phyloP scores from a whole-genome alignment of 78 protist species.

The Dictyostelium capitatum region DNA sequence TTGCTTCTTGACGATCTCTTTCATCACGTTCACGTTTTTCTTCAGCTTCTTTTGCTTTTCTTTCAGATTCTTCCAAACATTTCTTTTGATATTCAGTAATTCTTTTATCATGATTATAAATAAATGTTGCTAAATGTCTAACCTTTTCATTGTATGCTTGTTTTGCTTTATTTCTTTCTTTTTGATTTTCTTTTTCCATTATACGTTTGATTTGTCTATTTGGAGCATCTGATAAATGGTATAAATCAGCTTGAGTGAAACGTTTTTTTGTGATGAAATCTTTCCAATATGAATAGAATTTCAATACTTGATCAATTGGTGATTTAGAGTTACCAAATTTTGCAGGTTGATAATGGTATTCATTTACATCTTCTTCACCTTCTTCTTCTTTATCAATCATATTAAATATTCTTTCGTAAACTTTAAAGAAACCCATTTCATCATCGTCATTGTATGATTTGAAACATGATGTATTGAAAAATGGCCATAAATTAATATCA shows the following conservation, averaged over 20 bases:
- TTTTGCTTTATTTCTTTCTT: conserved; percentile 63
- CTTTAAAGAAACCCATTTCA: conserved; percentile 75
- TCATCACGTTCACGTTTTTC: conserved; percentile 2
- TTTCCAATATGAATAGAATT: conserved; percentile 86
- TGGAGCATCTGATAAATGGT: conserved; percentile 86
- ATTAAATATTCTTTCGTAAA: conserved; percentile 73
- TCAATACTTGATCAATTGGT: conserved; percentile 26
- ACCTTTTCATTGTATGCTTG: conserved; percentile 58
- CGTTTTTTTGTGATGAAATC: conserved; percentile 72
- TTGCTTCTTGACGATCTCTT: conserved; percentile 11
- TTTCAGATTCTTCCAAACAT: conserved; percentile 21
- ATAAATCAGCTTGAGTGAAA: conserved; percentile 83
- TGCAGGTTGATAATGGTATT: conserved; percentile 51
- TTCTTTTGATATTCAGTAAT: conserved; percentile 35
- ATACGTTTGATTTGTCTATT: conserved; percentile 80
- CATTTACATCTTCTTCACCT: not conserved
- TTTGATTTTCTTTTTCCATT: conserved; percentile 91
- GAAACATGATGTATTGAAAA: conserved; percentile 78
- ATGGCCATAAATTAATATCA: conserved; percentile 85
- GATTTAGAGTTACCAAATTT: conserved; percentile 70
- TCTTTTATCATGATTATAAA: conserved; percentile 81
- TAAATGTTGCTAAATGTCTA: conserved; percentile 76
- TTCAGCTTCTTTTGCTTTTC: not conserved
- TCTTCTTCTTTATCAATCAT: conserved; percentile 77
- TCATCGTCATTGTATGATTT: conserved; percentile 55